Base-by-base conservation (phyloP, 768 basidiomycete species). In the Kwoniella bestiolae region DNA sequence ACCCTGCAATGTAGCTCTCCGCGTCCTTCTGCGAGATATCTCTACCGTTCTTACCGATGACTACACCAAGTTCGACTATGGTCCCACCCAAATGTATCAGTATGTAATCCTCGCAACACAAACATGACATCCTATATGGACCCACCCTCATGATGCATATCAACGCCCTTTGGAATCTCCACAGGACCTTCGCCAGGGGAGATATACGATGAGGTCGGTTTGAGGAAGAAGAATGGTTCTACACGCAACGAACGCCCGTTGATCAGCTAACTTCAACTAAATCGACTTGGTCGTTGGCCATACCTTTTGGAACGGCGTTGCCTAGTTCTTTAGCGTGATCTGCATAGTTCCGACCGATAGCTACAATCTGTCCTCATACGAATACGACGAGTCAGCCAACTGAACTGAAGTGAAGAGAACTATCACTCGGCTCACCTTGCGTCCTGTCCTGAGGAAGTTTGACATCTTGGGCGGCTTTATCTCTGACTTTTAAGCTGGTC, bases 201-300 rank as follows among this genome's bases (percentile, higher is more conserved):
- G 25, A 97, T 76, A 76, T 94, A 98, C 77, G 90, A 92, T 12
- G 90, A 88, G 4, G 96, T 98, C 7, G 95, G 96, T 82, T 99
- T 99, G 28, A 98, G 83, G 84, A 99, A 99, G 86, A 97, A 94
- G 85, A 99, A 97, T 0, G 96, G 96, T 77, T 97, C 94, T 77
- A 46, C 7, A 49, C 2, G 28, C 32, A 45, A 25, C 29, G 7
- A 2, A 21, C 50, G 3, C 9, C 7, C 5, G 49, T 25, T 32
- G 5, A 57, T 57, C 56, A 57, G 56, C 38, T 34, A 7, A 14
- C 11, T 11, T 53, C 32, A n/a, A n/a, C 28, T 32, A 7, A 11
- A 26, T 6, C 47, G 8, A 9, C 47, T 6, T 26, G 47, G 31
- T 11, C 26, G 21, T 38, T 31, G 5, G 14, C 26, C 8, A 45